These are phyloP conservation scores for Cercospora citrullina DNA, from an alignment of 2,329 filamentous ascomycete species.

Conservation along the genomic window DNA sequence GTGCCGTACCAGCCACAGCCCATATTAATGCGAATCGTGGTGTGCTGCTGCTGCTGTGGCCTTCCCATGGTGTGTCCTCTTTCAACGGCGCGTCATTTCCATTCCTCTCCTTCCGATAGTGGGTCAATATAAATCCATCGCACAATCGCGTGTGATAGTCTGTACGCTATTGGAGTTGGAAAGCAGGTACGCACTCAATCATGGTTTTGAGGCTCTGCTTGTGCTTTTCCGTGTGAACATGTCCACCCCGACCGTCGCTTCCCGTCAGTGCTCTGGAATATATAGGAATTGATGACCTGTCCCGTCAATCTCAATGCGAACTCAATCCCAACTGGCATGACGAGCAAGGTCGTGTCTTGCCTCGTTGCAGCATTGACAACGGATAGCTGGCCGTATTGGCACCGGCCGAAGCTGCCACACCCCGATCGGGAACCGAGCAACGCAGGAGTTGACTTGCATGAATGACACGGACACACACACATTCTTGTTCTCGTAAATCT, in stretches of 20 bases:
- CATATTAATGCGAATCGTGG: background rate
- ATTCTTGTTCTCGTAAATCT: background rate
- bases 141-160: background rate
- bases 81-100: background rate
- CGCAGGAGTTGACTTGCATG: background rate
- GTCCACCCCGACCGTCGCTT: background rate
- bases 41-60: background rate
- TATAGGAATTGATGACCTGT: background rate
- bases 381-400: background rate
- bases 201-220: background rate
- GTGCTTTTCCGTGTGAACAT: background rate
- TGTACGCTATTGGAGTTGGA: background rate
- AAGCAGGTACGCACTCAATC: background rate
- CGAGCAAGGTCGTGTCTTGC: background rate
- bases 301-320: background rate
- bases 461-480: background rate
- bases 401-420: background rate
- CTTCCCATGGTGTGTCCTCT: background rate
- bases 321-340: background rate
- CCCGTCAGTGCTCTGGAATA: background rate
- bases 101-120: background rate
- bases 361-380: background rate
- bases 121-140: background rate
- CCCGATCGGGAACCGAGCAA: background rate
- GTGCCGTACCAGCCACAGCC: background rate